phyloP scores from a whole-genome alignment of 2,329 filamentous ascomycete genomes.

The Ampelomyces quisqualis region DNA sequence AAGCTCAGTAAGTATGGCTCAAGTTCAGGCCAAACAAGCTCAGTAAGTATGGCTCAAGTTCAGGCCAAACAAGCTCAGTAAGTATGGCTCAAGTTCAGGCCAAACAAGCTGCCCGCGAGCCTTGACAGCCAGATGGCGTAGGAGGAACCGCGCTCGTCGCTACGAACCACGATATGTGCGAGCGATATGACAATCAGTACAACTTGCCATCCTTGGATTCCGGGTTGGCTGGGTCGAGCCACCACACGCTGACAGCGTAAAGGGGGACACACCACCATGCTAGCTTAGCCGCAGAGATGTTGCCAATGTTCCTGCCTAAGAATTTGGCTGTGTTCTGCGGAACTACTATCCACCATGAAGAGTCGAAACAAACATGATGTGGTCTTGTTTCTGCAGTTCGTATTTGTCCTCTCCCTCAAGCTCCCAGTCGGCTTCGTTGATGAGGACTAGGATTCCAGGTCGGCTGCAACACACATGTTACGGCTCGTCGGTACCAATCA shows the following conservation, averaged over 20 bases:
- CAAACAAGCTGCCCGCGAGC: slow-evolving; percentile 75
- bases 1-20: slow-evolving; percentile 67
- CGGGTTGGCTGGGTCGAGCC: slow-evolving; percentile 49
- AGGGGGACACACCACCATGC: slow-evolving; percentile 45
- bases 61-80: slow-evolving; percentile 65
- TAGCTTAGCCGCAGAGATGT: slow-evolving; percentile 43
- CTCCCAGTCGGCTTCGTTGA: slow-evolving; percentile 99
- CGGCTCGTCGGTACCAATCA: slow-evolving; percentile 16
- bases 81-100: slow-evolving; percentile 54
- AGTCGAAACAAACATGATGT: slow-evolving; percentile 93
- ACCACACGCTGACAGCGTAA: slow-evolving; percentile 51
- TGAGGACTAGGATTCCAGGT: slow-evolving; percentile 90
- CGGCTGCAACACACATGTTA: slow-evolving; percentile 71
- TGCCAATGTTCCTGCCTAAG: slow-evolving; percentile 46
- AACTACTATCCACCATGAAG: slow-evolving; percentile 75
- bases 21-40: slow-evolving; percentile 65
- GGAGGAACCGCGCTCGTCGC: slow-evolving; percentile 53
- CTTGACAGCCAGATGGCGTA: slow-evolving; percentile 80
- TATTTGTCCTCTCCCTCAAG: slow-evolving; percentile 93
- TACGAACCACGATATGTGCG: slow-evolving; percentile 50
- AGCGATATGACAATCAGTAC: slow-evolving; percentile 46
- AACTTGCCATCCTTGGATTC: slow-evolving; percentile 50
- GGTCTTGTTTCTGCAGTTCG: slow-evolving; percentile 77
- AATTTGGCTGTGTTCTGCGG: not conserved
- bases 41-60: slow-evolving; percentile 52